Evolutionary conservation across 73 alveolate species (phyloP).

Genomic region (Effrenium voratum): DNA sequence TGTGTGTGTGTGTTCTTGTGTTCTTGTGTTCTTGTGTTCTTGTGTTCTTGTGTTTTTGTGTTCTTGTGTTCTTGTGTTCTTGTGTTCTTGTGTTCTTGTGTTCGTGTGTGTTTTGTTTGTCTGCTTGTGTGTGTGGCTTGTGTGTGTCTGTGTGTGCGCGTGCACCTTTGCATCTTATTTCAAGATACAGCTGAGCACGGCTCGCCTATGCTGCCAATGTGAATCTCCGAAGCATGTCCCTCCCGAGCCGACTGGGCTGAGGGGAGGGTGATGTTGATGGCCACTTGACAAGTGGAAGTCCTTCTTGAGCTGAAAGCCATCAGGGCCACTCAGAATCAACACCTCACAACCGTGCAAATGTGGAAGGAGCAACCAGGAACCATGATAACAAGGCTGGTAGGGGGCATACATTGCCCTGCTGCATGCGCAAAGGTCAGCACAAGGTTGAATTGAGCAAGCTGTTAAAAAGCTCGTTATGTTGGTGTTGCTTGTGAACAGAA

Average conservation of each 20-base stretch:
- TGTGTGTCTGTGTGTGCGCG: background rate
- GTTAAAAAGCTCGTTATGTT: background rate
- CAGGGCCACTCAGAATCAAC: slow-evolving; percentile 37
- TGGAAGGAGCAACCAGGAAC: background rate
- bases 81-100: no score
- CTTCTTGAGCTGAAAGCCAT: slow-evolving; percentile 19
- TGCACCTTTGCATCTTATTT: background rate
- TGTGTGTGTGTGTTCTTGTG: no score
- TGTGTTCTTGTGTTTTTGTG: no score
- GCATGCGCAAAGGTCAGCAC: background rate
- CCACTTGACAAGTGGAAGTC: background rate
- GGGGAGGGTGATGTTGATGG: no score
- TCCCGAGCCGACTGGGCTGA: no score
- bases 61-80: no score
- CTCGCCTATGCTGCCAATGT: background rate
- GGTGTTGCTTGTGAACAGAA: background rate
- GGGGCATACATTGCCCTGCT: background rate
- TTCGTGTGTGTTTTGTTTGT: no score
- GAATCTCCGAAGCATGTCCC: no score
- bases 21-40: no score
- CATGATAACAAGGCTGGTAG: background rate
- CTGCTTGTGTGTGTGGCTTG: no score
- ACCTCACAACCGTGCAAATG: background rate
- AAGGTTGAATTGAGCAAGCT: background rate
- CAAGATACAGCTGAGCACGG: background rate